Conservation (phyloP, 257 asterid genomes). For the Eustoma russellianum region DNA sequence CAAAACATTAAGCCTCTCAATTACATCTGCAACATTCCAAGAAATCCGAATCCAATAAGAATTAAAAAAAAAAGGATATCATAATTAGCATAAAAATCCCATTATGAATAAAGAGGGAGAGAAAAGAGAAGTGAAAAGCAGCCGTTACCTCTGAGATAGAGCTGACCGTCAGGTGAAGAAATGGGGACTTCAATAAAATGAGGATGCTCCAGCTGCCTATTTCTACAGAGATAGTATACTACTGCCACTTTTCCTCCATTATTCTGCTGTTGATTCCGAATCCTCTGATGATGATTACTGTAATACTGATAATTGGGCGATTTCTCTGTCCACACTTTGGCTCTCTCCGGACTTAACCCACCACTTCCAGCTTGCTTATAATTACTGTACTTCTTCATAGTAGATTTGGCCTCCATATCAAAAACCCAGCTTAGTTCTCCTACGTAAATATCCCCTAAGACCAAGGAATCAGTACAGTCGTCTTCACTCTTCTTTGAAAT, state of each 20-base stretch:
- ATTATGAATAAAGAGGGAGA: background rate
- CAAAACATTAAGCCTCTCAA: constrained; percentile 67
- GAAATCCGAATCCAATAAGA: constrained; percentile 4
- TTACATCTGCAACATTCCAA: constrained; percentile 51
- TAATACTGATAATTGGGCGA: constrained; percentile 59
- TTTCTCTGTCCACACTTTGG: constrained; percentile 77
- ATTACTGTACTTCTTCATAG: constrained; percentile 33
- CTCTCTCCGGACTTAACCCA: constrained; percentile 58
- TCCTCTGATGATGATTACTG: constrained; percentile 20
- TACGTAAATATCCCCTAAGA: no score
- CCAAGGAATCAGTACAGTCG: no score
- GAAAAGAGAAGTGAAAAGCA: no score
- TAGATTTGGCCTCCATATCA: constrained; percentile 38
- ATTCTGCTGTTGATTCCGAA: constrained; percentile 13
- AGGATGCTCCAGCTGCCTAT: constrained; percentile 91
- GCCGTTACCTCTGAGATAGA: constrained; percentile 64
- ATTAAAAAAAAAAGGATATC: background rate
- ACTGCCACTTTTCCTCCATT: constrained; percentile 49
- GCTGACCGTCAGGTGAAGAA: constrained; percentile 77
- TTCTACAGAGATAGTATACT: constrained; percentile 72
- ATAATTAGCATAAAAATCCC: background rate
- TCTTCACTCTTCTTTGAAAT: no score
- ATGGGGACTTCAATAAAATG: constrained; percentile 93
- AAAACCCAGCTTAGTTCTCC: background rate
- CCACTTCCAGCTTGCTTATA: constrained; percentile 18